These are phyloP conservation scores for Podaxis sp. DNA, from an alignment of 768 basidiomycete species.

Conservation along the genomic window DNA sequence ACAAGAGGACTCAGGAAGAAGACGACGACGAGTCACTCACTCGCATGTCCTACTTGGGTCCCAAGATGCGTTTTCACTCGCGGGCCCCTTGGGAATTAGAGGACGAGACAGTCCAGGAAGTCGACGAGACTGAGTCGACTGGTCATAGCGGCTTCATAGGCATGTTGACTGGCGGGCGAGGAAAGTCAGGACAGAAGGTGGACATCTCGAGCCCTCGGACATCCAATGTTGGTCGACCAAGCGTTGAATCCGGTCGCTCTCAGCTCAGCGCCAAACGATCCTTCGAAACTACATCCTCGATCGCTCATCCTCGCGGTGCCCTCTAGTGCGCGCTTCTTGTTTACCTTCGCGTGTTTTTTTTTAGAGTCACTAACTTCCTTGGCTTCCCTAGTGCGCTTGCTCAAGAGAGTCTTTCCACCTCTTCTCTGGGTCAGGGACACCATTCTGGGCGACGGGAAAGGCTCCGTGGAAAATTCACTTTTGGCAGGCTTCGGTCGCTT, in stretches of 20 bases:
- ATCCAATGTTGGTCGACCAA: conserved; percentile 48
- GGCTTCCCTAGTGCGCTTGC: conserved; percentile 46
- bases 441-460: conserved; percentile 29
- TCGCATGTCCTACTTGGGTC: conserved; percentile 74
- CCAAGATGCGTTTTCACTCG: conserved; percentile 80
- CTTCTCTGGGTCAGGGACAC: conserved; percentile 42
- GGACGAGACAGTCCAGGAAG: conserved; percentile 43
- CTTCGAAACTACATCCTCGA: conserved; percentile 54
- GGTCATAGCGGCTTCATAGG: conserved; percentile 25
- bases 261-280: conserved; percentile 51
- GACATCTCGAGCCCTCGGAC: conserved; percentile 43
- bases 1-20: conserved; percentile 29
- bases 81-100: conserved; percentile 81
- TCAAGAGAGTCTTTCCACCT: conserved; percentile 58
- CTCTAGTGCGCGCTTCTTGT: conserved; percentile 50
- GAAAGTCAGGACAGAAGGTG: conserved; percentile 42
- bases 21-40: conserved; percentile 40
- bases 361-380: background rate
- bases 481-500: conserved; percentile 36
- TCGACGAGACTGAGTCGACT: conserved; percentile 43
- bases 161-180: conserved; percentile 21
- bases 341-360: conserved; percentile 13
- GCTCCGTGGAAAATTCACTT: conserved; percentile 42
- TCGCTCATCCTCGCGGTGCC: conserved; percentile 49
- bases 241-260: conserved; percentile 61